Evolutionary conservation across 495 filamentous ascomycete species (phyloP).

Genomic region (Neurospora cerealis): DNA sequence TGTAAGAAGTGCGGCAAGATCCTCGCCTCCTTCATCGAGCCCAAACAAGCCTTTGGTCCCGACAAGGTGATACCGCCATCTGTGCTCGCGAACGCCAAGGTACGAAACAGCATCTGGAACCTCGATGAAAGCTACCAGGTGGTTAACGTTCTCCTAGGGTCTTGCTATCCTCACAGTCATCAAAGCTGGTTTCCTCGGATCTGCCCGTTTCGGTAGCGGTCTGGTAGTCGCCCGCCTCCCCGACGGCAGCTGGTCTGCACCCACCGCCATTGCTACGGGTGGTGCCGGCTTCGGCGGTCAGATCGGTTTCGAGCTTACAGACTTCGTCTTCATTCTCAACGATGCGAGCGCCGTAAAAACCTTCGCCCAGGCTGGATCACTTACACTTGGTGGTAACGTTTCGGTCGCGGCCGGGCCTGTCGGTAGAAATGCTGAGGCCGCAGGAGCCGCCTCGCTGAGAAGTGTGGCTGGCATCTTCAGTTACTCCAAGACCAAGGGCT

Average conservation of each 20-base stretch:
- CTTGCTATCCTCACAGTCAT: conserved; percentile 90
- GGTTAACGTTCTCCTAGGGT: conserved; percentile 44
- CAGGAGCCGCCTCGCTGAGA: conserved; percentile 82
- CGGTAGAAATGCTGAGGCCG: conserved; percentile 91
- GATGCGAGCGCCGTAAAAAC: conserved; percentile 85
- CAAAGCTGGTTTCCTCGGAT: conserved; percentile 93
- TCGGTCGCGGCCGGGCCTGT: conserved; percentile 91
- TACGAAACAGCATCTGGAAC: conserved; percentile 26
- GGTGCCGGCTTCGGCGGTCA: conserved; percentile 94
- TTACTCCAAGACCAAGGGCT: conserved; percentile 93
- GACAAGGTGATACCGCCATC: conserved; percentile 96
- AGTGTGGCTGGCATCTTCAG: conserved; percentile 89
- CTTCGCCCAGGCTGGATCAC: conserved; percentile 81
- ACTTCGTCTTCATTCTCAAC: conserved; percentile 98
- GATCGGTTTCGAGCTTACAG: conserved; percentile 94
- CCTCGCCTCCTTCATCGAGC: conserved; percentile 88
- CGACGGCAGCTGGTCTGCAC: conserved; percentile 90
- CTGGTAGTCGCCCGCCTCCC: conserved; percentile 87
- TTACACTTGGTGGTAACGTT: conserved; percentile 93
- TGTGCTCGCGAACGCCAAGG: conserved; percentile 85
- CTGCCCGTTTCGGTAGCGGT: conserved; percentile 84
- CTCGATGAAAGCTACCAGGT: background rate
- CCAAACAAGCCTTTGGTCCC: conserved; percentile 85
- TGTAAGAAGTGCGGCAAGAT: conserved; percentile 91
- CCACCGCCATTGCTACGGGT: conserved; percentile 80